Evolutionary conservation across 2,329 filamentous ascomycete species (phyloP), one percentile per base, ranked within the genome.

Genomic region (Sclerotinia spermophila): DNA sequence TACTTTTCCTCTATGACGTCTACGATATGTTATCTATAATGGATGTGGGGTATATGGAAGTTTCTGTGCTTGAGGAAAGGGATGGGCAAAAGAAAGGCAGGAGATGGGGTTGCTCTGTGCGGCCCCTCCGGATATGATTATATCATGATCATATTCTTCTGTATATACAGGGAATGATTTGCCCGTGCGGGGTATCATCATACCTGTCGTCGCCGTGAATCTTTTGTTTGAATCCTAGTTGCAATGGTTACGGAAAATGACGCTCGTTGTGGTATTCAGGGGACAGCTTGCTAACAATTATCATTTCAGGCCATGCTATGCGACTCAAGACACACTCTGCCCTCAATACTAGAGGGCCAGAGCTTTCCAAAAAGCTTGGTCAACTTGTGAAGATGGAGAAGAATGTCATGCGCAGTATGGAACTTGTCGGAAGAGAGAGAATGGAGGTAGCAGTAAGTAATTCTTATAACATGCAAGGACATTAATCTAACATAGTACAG

Each of bases 311-410:
- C 90, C 88, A 90, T 88, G 87, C 87, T 72, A 88, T 94, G 80
- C 90, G 92, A 77, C 87, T 89, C 78, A 91, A 90, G 78, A 86
- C 92, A 58, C 91, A 92, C 74, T 92, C 92, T 76, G 90, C 91
- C 77, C 94, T 93, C 75, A 65, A 65, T 8, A 65, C 61, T 17
- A 65, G 61, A 8, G 87, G 88, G 74, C 88, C 78, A 65, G 96
- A 99, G 79, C 90, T 99, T 71, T 92, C 96, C 71, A 97, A 97
- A 88, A 99, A 99, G 87, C 90, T 99, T 73, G 93, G 94, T 55
- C 93, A 97, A 84, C 88, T 99, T 68, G 96, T 99, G 74, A 99
- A 99, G 89, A 99, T 99, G 96, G 96, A 99, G 85, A 99, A 99
- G 90, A 98, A 99, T 81, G 93, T 97, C 71, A 99, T 99, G 96